phyloP scores from a whole-genome alignment of 2,329 filamentous ascomycete genomes.

The Tricladium varicosporioides region DNA sequence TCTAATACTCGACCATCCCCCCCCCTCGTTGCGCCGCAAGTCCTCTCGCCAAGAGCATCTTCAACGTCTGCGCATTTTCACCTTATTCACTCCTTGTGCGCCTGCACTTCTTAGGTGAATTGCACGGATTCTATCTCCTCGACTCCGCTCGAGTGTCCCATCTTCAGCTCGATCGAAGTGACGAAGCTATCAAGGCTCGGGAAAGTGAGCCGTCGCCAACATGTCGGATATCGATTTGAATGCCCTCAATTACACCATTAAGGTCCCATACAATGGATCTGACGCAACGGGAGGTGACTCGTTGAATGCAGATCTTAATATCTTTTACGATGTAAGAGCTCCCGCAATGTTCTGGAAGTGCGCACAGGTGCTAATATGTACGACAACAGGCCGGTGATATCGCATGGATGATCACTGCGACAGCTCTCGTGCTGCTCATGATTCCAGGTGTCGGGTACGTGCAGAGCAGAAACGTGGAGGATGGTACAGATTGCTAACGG shows the following conservation, averaged over 20 bases:
- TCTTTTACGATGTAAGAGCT: constrained; percentile 70
- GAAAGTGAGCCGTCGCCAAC: neutral
- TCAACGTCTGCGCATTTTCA: too few relatives aligned
- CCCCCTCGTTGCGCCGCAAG: too few relatives aligned
- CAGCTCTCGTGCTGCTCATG: constrained; percentile 85
- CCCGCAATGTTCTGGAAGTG: neutral
- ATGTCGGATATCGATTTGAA: constrained; percentile 43
- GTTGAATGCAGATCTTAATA: constrained; percentile 67
- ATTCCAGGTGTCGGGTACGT: constrained; percentile 79
- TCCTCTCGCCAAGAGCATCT: too few relatives aligned
- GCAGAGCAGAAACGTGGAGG: constrained; percentile 18
- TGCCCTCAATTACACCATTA: constrained; percentile 40
- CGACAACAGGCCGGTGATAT: constrained; percentile 76
- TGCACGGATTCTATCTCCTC: too few relatives aligned
- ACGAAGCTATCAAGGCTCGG: too few relatives aligned
- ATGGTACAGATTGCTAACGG: constrained; percentile 23
- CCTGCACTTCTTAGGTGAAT: too few relatives aligned
- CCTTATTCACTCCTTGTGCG: too few relatives aligned
- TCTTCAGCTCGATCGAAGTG: too few relatives aligned
- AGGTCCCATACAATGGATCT: constrained; percentile 53
- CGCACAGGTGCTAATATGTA: constrained; percentile 30
- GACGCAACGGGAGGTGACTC: constrained; percentile 59
- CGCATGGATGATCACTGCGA: constrained; percentile 78
- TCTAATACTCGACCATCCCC: too few relatives aligned
- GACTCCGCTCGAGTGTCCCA: too few relatives aligned